A percentile compares a stretch with the other conserved stretches of the same genome.
Evolutionary conservation across 2,329 filamentous ascomycete genomes (phyloP).

Genomic region (Alternaria conjuncta): DNA sequence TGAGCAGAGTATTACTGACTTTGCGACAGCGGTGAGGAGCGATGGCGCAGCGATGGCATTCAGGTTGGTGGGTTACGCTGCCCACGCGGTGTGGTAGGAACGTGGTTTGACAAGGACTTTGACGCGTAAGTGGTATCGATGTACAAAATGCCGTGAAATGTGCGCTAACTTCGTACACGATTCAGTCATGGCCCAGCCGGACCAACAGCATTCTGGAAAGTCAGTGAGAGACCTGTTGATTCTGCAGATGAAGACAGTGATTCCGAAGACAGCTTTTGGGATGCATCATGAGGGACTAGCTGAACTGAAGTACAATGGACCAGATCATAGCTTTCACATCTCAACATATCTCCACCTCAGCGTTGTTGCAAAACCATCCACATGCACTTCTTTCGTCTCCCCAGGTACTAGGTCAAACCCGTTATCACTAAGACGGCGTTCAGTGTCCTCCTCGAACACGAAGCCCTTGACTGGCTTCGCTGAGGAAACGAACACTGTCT

Average conservation of each 20-base stretch:
- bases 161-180: rapidly evolving
- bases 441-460: slow-evolving; percentile 52
- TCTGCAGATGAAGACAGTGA: slow-evolving; percentile 14
- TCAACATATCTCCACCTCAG: slow-evolving; percentile 32
- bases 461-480: slow-evolving; percentile 63
- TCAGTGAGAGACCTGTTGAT: slow-evolving; percentile 55
- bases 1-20: slow-evolving; percentile 28
- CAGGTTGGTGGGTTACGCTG: slow-evolving; percentile 73
- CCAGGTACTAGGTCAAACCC: slow-evolving; percentile 37
- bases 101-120: slow-evolving; percentile 79
- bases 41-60: slow-evolving; percentile 79
- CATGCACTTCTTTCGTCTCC: slow-evolving; percentile 18
- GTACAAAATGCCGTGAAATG: rapidly evolving
- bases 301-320: neutral
- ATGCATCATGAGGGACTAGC: neutral
- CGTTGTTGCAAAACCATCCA: slow-evolving; percentile 10
- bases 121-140: slow-evolving; percentile 48
- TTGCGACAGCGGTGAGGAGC: slow-evolving; percentile 63
- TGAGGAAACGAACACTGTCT: slow-evolving; percentile 53
- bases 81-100: slow-evolving; percentile 72
- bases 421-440: slow-evolving; percentile 32
- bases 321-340: slow-evolving; percentile 6
- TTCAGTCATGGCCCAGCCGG: slow-evolving; percentile 69
- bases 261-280: neutral
- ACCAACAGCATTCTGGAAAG: slow-evolving; percentile 80